A percentile compares a stretch with the other conserved stretches of the same genome.
Conservation (phyloP, 148 eudicot genomes). For the Silene uniflora region DNA sequence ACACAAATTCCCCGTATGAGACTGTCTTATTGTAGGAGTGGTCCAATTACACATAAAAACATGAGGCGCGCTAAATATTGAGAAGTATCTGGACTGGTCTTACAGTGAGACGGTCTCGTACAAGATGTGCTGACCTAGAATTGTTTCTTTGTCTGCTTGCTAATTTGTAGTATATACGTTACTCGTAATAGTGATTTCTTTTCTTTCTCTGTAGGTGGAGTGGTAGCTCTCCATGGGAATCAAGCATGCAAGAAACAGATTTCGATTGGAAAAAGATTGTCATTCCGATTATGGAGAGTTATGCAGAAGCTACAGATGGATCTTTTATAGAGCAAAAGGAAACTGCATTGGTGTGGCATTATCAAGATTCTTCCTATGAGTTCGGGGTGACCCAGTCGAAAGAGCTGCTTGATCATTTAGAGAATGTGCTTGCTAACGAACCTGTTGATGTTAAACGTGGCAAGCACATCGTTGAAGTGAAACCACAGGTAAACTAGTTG, state of each 20-base stretch:
- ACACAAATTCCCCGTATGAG: too few relatives aligned
- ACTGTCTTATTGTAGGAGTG: too few relatives aligned
- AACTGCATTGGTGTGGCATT: conserved; percentile 80
- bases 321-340: conserved; percentile 73
- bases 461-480: conserved; percentile 78
- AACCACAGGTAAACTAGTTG: conserved; percentile 61
- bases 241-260: conserved; percentile 31
- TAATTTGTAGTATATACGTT: too few relatives aligned
- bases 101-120: too few relatives aligned
- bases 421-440: conserved; percentile 81
- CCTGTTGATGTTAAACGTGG: conserved; percentile 78
- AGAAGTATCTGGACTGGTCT: too few relatives aligned
- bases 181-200: not conserved
- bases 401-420: conserved; percentile 80
- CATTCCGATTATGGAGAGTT: conserved; percentile 66
- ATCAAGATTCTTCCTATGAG: conserved; percentile 69
- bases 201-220: conserved; percentile 47
- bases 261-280: conserved; percentile 65
- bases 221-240: conserved; percentile 53
- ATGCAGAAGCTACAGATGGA: conserved; percentile 79
- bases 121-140: too few relatives aligned
- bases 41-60: too few relatives aligned
- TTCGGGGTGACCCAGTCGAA: conserved; percentile 76
- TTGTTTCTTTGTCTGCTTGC: not conserved
- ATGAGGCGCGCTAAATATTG: too few relatives aligned